Percentiles rank a stretch among this genome's conserved stretches.
phyloP scores from a whole-genome alignment of 352 stramenopile species.

The Globisporangium nunn region DNA sequence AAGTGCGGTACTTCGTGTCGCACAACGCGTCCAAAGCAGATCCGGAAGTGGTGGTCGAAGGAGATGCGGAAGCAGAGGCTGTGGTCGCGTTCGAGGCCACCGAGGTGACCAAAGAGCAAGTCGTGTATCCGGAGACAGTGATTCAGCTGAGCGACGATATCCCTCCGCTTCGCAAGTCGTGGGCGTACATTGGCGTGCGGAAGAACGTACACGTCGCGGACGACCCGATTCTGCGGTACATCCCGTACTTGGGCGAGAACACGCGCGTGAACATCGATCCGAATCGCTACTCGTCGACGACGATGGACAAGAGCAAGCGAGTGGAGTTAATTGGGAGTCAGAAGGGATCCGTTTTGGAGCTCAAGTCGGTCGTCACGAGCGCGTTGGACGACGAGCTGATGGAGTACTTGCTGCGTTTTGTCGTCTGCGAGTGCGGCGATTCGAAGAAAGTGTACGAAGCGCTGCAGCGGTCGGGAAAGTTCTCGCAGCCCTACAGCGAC shows the following conservation, averaged over 20 bases:
- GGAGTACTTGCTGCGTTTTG: slow-evolving; percentile 50
- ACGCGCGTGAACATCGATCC: slow-evolving; percentile 47
- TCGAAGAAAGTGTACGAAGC: slow-evolving; percentile 40
- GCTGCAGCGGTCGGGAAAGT: slow-evolving; percentile 19
- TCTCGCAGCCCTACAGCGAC: slow-evolving; percentile 33
- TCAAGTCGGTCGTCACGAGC: slow-evolving; percentile 28
- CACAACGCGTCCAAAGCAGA: slow-evolving; percentile 7
- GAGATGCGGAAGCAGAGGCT: neutral
- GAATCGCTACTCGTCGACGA: slow-evolving; percentile 50
- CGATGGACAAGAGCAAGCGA: slow-evolving; percentile 44
- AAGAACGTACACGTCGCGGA: slow-evolving; percentile 76
- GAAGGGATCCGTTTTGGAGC: slow-evolving; percentile 12
- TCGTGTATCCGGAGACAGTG: slow-evolving; percentile 42
- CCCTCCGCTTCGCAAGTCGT: slow-evolving; percentile 37
- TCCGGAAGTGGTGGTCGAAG: neutral
- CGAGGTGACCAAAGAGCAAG: slow-evolving; percentile 9
- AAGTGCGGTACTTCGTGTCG: slow-evolving; percentile 29
- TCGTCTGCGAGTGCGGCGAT: slow-evolving; percentile 37
- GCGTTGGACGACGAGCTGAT: slow-evolving; percentile 49
- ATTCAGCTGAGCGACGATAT: slow-evolving; percentile 38
- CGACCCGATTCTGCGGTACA: slow-evolving; percentile 77
- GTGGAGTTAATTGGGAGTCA: slow-evolving; percentile 32
- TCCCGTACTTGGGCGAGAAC: slow-evolving; percentile 87
- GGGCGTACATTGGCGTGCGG: slow-evolving; percentile 62
- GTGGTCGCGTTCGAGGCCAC: neutral